Base-by-base conservation (phyloP, 371 early-diverging fungal genomes). In the Sporodiniella umbellata region DNA sequence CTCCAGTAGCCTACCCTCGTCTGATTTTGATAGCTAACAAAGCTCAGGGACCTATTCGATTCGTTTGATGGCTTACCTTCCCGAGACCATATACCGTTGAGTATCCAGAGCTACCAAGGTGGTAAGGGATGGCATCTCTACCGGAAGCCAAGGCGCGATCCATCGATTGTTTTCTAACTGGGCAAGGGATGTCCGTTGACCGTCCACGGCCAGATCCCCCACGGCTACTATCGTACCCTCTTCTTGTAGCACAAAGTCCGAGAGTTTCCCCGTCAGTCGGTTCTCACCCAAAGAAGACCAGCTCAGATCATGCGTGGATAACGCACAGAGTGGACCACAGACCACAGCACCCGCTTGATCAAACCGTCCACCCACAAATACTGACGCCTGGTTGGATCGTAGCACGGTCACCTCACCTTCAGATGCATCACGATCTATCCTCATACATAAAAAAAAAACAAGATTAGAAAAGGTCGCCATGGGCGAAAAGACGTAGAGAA, bases 311-410 rank as follows among this genome's bases (percentile, higher is more conserved):
- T 46, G 40, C 0, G 58, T 54, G 25, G 68, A 58, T 24, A 72
- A 42, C 4, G 42, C 18, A 52, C 85, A 85, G 3, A 85, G 51
- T 2, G 58, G 44, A 12, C 64, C 48, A 43, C 75, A 75, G 11
- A 48, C 48, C 15, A 75, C 25, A 0, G 66, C 55, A 0, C 75
- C 75, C 7, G 66, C 75, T 25, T 40, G 68, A 25, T 77, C 59
- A 46, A 84, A 84, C 23, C 63, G 33, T 0, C 84, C 84, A 23
- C 75, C 84, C 18, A 82, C 72, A 49, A 65, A 74, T 33, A 81
- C 35, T 0, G 68, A 65, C 54, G 64, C 49, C 53, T 60, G 48
- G 35, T 75, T 72, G 22, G 54, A 42, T 43, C 66, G 54, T 10
- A 82, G 73, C 0, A 70, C 64, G 19, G 68, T 62, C 1, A 84